Evolutionary conservation across 176 grass and related monocot genomes (phyloP).

Genomic region (Echinochloa phyllopogon): DNA sequence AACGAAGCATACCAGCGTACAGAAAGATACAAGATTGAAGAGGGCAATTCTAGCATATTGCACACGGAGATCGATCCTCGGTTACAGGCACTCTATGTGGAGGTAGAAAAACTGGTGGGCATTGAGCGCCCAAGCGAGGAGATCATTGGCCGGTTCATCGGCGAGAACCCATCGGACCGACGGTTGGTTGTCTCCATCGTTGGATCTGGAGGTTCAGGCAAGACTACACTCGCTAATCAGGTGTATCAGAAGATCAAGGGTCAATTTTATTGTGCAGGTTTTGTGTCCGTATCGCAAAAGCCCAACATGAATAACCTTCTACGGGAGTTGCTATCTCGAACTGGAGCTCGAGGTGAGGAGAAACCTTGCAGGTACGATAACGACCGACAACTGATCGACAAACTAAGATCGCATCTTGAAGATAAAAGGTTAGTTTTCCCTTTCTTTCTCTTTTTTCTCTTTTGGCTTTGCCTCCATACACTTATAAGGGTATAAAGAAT

Average conservation of each 20-base stretch:
- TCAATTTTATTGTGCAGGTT: neutral
- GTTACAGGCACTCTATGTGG: slow-evolving; percentile 5
- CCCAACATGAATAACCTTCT: slow-evolving; percentile 9
- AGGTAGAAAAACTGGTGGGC: slow-evolving; percentile 7
- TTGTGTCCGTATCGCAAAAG: slow-evolving; percentile 4
- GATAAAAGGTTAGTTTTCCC: neutral
- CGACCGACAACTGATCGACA: neutral
- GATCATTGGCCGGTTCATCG: neutral
- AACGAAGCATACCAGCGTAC: neutral
- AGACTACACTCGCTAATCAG: neutral
- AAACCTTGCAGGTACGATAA: too few species aligned
- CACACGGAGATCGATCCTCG: neutral
- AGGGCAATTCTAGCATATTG: neutral
- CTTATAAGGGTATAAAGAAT: too few species aligned
- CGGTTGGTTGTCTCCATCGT: neutral
- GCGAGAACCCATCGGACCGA: neutral
- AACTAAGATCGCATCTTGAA: neutral
- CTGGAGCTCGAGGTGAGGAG: neutral
- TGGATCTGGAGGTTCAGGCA: slow-evolving; percentile 14
- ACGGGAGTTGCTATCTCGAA: neutral
- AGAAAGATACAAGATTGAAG: neutral
- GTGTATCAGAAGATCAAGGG: slow-evolving; percentile 5
- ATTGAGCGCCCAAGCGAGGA: neutral
- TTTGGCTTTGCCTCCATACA: too few species aligned
- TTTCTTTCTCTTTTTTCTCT: too few species aligned